phyloP scores from a whole-genome alignment of 108 stramenopile genomes.

The Skeletonema costatum region DNA sequence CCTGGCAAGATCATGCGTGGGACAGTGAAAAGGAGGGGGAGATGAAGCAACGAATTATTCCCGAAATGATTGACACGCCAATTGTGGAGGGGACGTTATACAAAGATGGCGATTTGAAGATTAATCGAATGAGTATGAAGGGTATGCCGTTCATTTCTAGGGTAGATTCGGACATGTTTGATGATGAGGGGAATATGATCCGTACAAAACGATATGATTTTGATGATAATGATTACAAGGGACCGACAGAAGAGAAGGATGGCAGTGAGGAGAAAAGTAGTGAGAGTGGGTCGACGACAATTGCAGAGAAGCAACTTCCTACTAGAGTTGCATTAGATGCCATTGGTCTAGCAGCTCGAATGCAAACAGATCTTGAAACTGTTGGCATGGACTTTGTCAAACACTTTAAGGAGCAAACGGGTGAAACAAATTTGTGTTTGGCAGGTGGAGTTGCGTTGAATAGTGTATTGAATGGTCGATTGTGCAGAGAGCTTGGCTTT shows the following conservation, averaged over 20 bases:
- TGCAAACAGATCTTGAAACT: conserved; percentile 84
- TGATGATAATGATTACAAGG: conserved; percentile 64
- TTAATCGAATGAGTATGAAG: conserved; percentile 60
- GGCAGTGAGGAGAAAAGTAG: background rate
- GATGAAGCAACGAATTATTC: conserved; percentile 7
- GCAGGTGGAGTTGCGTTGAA: conserved; percentile 95
- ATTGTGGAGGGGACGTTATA: conserved; percentile 68
- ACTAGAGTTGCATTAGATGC: conserved; percentile 82
- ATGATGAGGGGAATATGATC: conserved; percentile 60
- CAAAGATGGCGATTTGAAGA: conserved; percentile 54
- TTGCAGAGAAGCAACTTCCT: conserved; percentile 57
- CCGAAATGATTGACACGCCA: conserved; percentile 44
- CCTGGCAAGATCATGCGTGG: conserved; percentile 82
- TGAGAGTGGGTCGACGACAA: conserved; percentile 9
- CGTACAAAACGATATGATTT: conserved; percentile 74
- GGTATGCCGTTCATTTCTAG: conserved; percentile 69
- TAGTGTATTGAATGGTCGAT: conserved; percentile 89
- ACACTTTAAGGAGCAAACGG: conserved; percentile 81
- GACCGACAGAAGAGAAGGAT: background rate
- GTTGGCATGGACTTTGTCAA: conserved; percentile 84
- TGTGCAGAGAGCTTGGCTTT: conserved; percentile 85
- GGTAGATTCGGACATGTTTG: conserved; percentile 80
- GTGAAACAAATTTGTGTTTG: conserved; percentile 83
- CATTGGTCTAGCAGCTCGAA: conserved; percentile 72
- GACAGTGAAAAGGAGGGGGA: conserved; percentile 45